These are phyloP conservation scores for Acidiella bohemica DNA, from an alignment of 495 filamentous ascomycete genomes.

Conservation along the genomic window DNA sequence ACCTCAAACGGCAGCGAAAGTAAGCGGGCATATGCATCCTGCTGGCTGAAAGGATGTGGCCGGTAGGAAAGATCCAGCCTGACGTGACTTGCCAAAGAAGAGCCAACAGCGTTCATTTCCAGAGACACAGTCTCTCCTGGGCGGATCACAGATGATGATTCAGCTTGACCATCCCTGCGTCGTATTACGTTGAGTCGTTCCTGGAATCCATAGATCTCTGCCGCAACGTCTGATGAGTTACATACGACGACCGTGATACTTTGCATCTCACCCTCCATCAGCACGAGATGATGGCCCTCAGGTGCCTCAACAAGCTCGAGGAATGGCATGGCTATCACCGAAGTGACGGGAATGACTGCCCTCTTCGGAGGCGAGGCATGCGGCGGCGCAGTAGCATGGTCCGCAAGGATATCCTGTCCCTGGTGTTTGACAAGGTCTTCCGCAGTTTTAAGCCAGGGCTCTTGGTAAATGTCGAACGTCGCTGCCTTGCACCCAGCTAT, in stretches of 20 bases:
- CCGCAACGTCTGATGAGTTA: conserved; percentile 1
- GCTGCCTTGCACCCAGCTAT: conserved; percentile 68
- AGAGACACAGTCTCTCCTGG: not conserved
- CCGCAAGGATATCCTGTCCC: not conserved
- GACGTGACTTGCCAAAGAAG: not conserved
- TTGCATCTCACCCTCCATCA: conserved; percentile 34
- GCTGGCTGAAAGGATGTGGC: not conserved
- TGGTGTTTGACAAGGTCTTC: conserved; percentile 57
- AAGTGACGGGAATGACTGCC: conserved; percentile 41
- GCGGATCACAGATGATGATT: not conserved
- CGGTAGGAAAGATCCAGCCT: not conserved
- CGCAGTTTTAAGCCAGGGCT: conserved; percentile 57
- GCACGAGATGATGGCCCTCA: conserved; percentile 60
- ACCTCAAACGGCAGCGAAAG: not conserved
- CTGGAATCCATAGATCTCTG: not conserved
- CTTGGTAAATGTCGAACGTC: conserved; percentile 67
- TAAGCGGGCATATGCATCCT: not conserved
- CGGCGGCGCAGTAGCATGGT: too few species aligned
- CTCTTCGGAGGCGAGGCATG: not conserved
- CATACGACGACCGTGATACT: not conserved
- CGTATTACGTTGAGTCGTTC: not conserved
- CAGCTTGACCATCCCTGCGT: too few species aligned
- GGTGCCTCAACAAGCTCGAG: conserved; percentile 62
- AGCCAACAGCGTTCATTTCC: too few species aligned
- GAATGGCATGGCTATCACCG: conserved; percentile 65